Conservation (phyloP, 306 rosid species). For the Cyclanthera cordifolia region DNA sequence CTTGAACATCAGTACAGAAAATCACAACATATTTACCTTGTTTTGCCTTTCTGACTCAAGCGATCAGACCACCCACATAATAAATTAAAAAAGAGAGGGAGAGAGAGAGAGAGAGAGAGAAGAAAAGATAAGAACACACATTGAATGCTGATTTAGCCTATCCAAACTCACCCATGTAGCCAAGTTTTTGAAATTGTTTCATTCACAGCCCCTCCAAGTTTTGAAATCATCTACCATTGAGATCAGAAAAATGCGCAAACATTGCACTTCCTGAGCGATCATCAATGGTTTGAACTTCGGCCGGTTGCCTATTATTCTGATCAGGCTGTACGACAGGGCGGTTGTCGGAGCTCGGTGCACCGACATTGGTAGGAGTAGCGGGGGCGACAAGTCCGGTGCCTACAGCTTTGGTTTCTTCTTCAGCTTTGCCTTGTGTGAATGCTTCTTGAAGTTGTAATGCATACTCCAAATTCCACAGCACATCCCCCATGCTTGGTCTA, state of each 20-base stretch:
- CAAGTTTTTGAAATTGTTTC: too few species aligned
- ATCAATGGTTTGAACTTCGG: constrained; percentile 25
- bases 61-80: constrained; percentile 9
- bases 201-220: not conserved
- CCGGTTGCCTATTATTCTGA: constrained; percentile 6
- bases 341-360: constrained; percentile 9
- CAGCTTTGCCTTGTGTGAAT: constrained; percentile 25
- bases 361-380: constrained; percentile 10
- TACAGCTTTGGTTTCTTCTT: constrained; percentile 10
- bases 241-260: constrained; percentile 54
- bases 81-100: too few species aligned
- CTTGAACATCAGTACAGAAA: constrained; percentile 20
- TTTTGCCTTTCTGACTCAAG: constrained; percentile 5
- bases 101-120: not conserved
- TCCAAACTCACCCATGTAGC: too few species aligned
- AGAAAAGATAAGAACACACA: not conserved
- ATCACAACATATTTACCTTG: constrained; percentile 3
- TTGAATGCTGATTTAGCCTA: constrained; percentile 8
- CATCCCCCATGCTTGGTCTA: constrained; percentile 47
- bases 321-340: constrained; percentile 6
- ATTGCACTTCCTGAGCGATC: constrained; percentile 61
- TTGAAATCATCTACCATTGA: constrained; percentile 52
- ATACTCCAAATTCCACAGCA: constrained; percentile 42
- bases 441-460: constrained; percentile 46
- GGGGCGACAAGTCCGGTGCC: not conserved